Evolutionary conservation across 23 red algal species (phyloP).

Genomic region (Gracilaria vermiculophylla): DNA sequence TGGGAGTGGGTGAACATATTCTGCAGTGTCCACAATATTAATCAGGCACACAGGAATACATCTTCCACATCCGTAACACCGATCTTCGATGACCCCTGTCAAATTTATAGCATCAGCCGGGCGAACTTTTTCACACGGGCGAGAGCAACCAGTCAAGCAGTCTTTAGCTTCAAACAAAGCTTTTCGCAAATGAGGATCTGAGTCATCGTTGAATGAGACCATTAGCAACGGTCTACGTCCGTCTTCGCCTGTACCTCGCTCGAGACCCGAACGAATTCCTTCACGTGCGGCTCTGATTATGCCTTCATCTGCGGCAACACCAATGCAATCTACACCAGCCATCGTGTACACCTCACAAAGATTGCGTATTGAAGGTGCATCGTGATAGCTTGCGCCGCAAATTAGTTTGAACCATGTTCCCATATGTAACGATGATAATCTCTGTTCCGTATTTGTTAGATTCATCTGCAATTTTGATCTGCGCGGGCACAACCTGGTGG

Average conservation of each 20-base stretch:
- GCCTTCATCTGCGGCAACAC: conserved; percentile 78
- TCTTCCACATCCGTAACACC: conserved; percentile 92
- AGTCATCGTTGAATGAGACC: conserved; percentile 90
- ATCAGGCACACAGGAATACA: conserved; percentile 86
- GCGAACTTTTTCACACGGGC: conserved; percentile 84
- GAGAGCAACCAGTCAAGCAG: conserved; percentile 60
- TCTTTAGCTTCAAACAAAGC: conserved; percentile 70
- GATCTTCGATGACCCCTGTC: conserved; percentile 45
- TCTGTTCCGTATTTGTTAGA: background rate
- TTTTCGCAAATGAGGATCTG: conserved; percentile 96
- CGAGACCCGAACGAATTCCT: conserved; percentile 33
- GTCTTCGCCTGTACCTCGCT: background rate
- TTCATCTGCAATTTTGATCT: background rate
- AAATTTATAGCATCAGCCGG: conserved; percentile 80
- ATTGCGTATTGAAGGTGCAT: conserved; percentile 65
- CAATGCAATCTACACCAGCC: conserved; percentile 86
- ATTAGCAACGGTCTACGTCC: conserved; percentile 67
- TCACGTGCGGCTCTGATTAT: conserved; percentile 66
- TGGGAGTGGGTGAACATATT: conserved; percentile 20
- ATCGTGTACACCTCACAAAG: conserved; percentile 67
- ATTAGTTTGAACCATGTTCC: conserved; percentile 95
- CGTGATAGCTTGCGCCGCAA: conserved; percentile 84
- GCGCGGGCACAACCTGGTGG: background rate
- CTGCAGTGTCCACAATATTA: conserved; percentile 48
- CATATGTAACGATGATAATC: conserved; percentile 44